Evolutionary conservation across 202 grass and related monocot genomes (phyloP).

Genomic region (Thinopyrum obtusiflorum): DNA sequence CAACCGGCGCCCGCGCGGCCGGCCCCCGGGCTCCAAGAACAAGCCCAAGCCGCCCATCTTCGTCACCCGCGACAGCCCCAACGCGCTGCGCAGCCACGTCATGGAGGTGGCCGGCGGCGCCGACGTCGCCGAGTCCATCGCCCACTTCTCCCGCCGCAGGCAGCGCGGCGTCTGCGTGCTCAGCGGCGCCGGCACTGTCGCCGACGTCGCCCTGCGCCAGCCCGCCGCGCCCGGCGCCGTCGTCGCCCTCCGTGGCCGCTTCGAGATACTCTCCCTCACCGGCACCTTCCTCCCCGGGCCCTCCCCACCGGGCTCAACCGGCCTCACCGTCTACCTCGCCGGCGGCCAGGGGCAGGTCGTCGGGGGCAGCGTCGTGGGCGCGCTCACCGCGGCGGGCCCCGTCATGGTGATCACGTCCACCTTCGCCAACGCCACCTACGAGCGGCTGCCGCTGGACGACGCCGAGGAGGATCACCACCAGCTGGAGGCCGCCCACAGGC

Average conservation of each 20-base stretch:
- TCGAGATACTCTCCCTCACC: constrained; percentile 69
- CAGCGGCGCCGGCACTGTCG: constrained; percentile 57
- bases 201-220: constrained; percentile 61
- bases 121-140: constrained; percentile 58
- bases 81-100: constrained; percentile 64
- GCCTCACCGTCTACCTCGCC: constrained; percentile 58
- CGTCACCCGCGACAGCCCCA: constrained; percentile 65
- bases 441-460: constrained; percentile 62
- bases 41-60: constrained; percentile 79
- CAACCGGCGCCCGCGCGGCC: constrained; percentile 55
- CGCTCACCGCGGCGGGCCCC: constrained; percentile 49
- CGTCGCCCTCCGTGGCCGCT: constrained; percentile 48
- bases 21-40: constrained; percentile 66
- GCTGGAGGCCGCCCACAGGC: neutral
- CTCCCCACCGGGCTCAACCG: constrained; percentile 50
- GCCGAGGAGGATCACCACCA: constrained; percentile 26
- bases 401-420: constrained; percentile 71
- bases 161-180: constrained; percentile 82
- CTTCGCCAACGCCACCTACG: constrained; percentile 66
- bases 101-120: constrained; percentile 65
- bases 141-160: constrained; percentile 59
- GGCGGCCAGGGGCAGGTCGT: constrained; percentile 67
- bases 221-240: constrained; percentile 42
- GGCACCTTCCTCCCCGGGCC: constrained; percentile 70
- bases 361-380: constrained; percentile 57